Percentiles rank a stretch among this genome's conserved stretches.
phyloP scores from a whole-genome alignment of 768 basidiomycete species.

The Kwoniella mangroviensis region DNA sequence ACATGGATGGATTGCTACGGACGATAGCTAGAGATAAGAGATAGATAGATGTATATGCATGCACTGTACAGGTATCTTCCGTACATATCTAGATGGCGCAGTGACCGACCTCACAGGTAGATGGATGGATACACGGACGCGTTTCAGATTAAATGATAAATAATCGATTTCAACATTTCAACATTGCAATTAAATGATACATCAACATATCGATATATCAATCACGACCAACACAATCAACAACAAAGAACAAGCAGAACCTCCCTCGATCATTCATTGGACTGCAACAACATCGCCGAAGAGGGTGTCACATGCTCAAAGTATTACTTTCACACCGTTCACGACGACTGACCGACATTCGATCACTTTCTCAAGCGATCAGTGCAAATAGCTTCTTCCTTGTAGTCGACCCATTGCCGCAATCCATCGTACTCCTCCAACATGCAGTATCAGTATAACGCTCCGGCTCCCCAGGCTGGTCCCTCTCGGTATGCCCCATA shows the following conservation, averaged over 20 bases:
- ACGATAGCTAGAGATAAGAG: neutral
- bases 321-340: too few relatives aligned
- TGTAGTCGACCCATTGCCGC: too few relatives aligned
- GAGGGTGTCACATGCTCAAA: neutral
- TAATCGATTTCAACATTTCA: neutral
- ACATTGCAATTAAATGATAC: neutral
- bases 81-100: too few relatives aligned
- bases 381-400: neutral
- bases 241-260: neutral
- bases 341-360: too few relatives aligned
- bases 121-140: neutral
- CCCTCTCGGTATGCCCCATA: neutral
- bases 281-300: neutral
- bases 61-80: too few relatives aligned
- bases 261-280: neutral
- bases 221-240: neutral
- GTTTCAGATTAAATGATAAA: neutral
- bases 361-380: neutral
- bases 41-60: neutral
- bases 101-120: neutral
- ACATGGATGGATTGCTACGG: neutral
- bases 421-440: neutral
- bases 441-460: constrained; percentile 13
- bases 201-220: neutral
- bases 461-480: neutral